Conservation (phyloP, 1,284 basidiomycete genomes). For the Sporisorium scitamineum region DNA sequence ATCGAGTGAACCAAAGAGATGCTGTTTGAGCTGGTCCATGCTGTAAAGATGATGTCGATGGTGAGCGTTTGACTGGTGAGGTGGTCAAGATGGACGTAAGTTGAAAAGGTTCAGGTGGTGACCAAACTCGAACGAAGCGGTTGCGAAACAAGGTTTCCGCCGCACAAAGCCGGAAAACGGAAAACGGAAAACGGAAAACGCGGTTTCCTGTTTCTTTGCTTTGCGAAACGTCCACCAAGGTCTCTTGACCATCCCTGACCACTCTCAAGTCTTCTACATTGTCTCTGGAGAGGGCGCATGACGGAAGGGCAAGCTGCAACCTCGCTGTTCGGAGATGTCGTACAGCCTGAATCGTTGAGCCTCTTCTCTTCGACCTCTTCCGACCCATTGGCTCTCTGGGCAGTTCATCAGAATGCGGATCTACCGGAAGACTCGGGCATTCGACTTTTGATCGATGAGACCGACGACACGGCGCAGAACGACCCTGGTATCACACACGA, state of each 20-base stretch:
- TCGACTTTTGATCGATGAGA: constrained; percentile 76
- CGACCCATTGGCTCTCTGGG: constrained; percentile 76
- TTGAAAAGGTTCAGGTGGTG: not conserved
- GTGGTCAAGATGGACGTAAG: not conserved
- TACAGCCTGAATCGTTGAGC: constrained; percentile 78
- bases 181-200: constrained; percentile 1
- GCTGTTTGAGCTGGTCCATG: constrained; percentile 25
- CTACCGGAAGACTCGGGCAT: constrained; percentile 77
- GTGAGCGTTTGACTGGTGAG: not conserved
- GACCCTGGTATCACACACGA: not conserved
- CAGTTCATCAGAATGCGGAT: constrained; percentile 72
- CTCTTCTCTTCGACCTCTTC: constrained; percentile 82
- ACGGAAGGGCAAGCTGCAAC: not conserved
- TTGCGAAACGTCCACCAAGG: not conserved
- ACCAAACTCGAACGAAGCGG: no score
- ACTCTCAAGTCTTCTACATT: not conserved
- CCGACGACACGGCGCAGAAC: constrained; percentile 71
- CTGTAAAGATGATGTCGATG: not conserved
- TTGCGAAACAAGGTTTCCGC: not conserved
- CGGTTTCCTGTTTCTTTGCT: no score
- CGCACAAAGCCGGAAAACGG: constrained; percentile 8
- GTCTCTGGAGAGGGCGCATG: constrained; percentile 1
- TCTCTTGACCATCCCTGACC: not conserved
- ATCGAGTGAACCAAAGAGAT: constrained; percentile 6
- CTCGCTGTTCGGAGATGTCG: constrained; percentile 71